Base-by-base conservation (phyloP, 2,329 filamentous ascomycete genomes). In the Botryotinia globosa region DNA sequence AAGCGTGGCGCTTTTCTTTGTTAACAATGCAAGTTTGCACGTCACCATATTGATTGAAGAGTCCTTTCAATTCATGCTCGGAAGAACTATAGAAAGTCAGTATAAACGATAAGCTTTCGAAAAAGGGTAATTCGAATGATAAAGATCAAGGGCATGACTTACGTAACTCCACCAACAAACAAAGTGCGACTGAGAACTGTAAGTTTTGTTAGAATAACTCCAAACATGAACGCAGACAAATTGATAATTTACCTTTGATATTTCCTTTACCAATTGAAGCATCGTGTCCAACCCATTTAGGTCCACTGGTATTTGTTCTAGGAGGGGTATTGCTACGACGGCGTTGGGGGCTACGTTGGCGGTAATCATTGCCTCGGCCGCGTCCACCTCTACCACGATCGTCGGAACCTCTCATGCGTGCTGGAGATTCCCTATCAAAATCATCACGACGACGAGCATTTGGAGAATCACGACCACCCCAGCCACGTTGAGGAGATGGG, bases 11-110 rank as follows among this genome's bases (percentile, higher is more conserved):
- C 84, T 98, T 99, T 80, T 99, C 96, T 79, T 94, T 92, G 84
- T 99, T 98, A 77, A 98, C 94, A 76, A 99, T 99, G 83, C 95
- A 98, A 1, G 95, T 98, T 82, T 99, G 96, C 6, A 99, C 96
- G 70, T 90, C 86, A 73, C 96, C 96, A 80, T 91, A 97, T 63
- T 90, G 90, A 79, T 85, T 86, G 82, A 99, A 99, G 62, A 97
- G 90, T 68, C 84, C 85, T 70, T 94, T 90, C 70, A 99, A 87
- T 81, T 98, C 94, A 73, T 87, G 85, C 82, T 99, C 95, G 10
- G 92, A 90, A 73, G 89, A 91, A 54, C 90, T 92, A 75, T 42
- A 69, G 34, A 74, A 74, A 77, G 77, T 83, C 77, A 83, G 78
- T 56, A 71, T 66, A 20, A 32, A 66, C 18, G 39, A 42, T 6